These are phyloP conservation scores for Guyanaporus albipodus DNA, from an alignment of 768 basidiomycete species.

Conservation along the genomic window DNA sequence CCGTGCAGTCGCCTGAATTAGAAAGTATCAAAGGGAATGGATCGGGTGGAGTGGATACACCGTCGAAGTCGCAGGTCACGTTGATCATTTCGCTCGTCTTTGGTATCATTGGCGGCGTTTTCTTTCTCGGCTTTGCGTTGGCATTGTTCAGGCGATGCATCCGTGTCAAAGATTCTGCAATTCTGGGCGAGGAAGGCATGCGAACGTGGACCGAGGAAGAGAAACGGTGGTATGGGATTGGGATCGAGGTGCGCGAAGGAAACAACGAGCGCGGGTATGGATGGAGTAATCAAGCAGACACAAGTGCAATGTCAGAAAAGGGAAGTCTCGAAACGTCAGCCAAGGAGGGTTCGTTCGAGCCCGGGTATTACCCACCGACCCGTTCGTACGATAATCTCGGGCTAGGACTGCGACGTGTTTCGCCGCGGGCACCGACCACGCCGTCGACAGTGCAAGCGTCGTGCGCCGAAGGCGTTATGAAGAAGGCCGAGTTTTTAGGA, in stretches of 20 bases:
- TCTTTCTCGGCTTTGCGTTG: conserved; percentile 50
- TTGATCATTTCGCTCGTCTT: conserved; percentile 61
- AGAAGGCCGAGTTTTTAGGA: conserved; percentile 66
- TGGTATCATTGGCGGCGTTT: conserved; percentile 56
- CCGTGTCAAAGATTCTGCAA: conserved; percentile 55
- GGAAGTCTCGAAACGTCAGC: conserved; percentile 28
- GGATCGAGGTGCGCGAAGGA: conserved; percentile 21
- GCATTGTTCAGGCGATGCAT: conserved; percentile 54
- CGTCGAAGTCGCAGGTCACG: conserved; percentile 46
- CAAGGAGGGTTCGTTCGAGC: conserved; percentile 16
- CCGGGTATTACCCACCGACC: conserved; percentile 16
- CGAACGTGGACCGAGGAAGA: conserved; percentile 62
- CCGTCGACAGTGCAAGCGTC: conserved; percentile 28
- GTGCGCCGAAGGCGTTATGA: conserved; percentile 54
- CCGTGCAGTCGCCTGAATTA: conserved; percentile 42
- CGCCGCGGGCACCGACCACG: conserved; percentile 44
- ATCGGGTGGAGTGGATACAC: conserved; percentile 37
- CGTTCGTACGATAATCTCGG: conserved; percentile 27
- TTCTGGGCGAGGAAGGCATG: conserved; percentile 56
- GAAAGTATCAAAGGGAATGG: conserved; percentile 34
- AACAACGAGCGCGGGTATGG: conserved; percentile 27
- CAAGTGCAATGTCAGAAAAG: conserved; percentile 28
- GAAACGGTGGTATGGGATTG: conserved; percentile 64
- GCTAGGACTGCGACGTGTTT: conserved; percentile 49
- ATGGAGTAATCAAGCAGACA: conserved; percentile 29